Conservation (phyloP, 2,329 filamentous ascomycete genomes). For the Paecilomyces niveus region DNA sequence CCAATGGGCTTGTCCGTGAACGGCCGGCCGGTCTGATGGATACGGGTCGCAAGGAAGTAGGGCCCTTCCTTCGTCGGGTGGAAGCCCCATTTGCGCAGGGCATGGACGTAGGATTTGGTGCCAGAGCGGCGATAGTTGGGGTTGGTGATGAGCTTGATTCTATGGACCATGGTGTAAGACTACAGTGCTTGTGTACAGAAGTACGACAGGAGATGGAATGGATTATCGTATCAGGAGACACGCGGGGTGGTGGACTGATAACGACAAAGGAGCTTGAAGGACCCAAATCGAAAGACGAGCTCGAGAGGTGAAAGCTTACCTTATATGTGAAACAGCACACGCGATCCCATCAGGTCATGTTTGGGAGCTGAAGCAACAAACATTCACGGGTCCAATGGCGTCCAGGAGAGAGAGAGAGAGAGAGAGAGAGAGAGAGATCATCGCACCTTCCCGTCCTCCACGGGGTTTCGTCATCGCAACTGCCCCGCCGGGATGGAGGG, state of each 20-base stretch:
- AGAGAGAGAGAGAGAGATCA: not conserved
- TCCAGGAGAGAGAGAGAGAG: not conserved
- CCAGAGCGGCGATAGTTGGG: slow-evolving; percentile 53
- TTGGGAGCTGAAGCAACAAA: not conserved
- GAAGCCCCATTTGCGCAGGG: slow-evolving; percentile 57
- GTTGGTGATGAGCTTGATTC: slow-evolving; percentile 50
- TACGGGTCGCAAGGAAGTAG: slow-evolving; percentile 46
- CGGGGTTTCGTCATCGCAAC: not conserved
- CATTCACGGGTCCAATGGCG: not conserved
- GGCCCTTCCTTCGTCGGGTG: slow-evolving; percentile 56
- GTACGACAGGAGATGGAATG: not conserved
- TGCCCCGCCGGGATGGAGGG: not conserved
- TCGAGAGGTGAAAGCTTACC: not conserved
- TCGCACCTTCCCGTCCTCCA: not conserved
- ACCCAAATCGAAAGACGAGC: not conserved
- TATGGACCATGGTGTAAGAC: slow-evolving; percentile 26
- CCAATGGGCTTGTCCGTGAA: slow-evolving; percentile 41
- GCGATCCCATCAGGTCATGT: not conserved
- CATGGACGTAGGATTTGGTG: slow-evolving; percentile 56
- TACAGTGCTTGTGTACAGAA: not conserved
- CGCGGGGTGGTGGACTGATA: not conserved
- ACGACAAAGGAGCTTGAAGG: not conserved
- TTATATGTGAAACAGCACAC: not conserved
- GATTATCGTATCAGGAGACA: not conserved
- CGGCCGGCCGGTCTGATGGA: slow-evolving; percentile 44